Percentiles rank a stretch among this genome's conserved stretches.
These are phyloP conservation scores for Aureobasidium sp. DNA, from an alignment of 2,329 filamentous ascomycete genomes.

Conservation along the genomic window DNA sequence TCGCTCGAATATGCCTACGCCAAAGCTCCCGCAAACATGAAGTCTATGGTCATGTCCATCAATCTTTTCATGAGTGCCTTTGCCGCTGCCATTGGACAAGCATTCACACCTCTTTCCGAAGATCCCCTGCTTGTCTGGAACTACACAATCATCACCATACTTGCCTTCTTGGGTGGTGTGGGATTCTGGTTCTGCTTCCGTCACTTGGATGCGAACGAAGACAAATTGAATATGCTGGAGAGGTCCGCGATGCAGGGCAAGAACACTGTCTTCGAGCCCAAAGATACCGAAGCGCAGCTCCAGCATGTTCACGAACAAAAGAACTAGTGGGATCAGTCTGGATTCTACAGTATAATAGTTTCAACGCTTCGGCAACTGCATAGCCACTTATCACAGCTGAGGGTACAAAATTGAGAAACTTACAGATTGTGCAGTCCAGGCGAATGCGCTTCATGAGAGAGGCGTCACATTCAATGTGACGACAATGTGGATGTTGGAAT, in stretches of 20 bases:
- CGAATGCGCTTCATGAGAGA: too few species aligned
- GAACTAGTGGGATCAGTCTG: neutral
- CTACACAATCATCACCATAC: slow-evolving; percentile 56
- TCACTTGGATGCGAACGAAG: slow-evolving; percentile 60
- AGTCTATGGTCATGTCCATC: slow-evolving; percentile 44
- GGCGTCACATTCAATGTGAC: neutral
- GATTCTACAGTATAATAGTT: too few species aligned
- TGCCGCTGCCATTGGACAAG: slow-evolving; percentile 53
- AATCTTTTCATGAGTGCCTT: slow-evolving; percentile 54
- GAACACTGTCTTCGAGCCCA: neutral
- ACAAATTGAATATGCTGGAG: slow-evolving; percentile 56
- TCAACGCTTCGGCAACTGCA: too few species aligned
- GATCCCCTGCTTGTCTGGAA: slow-evolving; percentile 63
- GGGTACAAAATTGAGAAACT: too few species aligned
- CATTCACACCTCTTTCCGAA: slow-evolving; percentile 51
- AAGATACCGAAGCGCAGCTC: neutral
- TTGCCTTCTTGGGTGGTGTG: slow-evolving; percentile 55
- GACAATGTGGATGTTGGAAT: neutral
- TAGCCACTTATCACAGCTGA: too few species aligned
- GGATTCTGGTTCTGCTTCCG: slow-evolving; percentile 64
- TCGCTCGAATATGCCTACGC: slow-evolving; percentile 41
- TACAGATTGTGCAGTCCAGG: too few species aligned
- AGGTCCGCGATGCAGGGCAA: neutral
- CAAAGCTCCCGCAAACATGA: slow-evolving; percentile 41
- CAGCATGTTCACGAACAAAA: slow-evolving; percentile 4